Evolutionary conservation across 345 rosid species (phyloP).

Genomic region (Schrenkiella parvula): DNA sequence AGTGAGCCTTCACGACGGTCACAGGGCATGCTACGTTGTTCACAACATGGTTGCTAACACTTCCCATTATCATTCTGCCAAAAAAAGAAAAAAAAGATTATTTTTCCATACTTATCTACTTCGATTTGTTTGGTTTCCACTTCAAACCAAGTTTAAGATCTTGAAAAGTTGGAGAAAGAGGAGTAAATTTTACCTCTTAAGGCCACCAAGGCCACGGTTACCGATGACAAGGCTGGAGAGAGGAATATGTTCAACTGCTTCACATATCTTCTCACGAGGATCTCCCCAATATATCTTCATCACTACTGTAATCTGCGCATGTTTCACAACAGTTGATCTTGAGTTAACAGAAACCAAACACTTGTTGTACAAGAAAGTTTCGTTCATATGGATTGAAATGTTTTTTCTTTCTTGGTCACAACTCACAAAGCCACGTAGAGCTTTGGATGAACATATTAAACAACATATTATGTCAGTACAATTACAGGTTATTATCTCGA

Average conservation of each 20-base stretch:
- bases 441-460: not conserved
- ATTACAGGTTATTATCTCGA: too few species aligned
- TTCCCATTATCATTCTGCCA: slow-evolving; percentile 72
- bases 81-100: not conserved
- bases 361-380: not conserved
- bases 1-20: slow-evolving; percentile 59
- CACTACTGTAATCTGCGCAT: slow-evolving; percentile 40
- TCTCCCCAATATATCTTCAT: slow-evolving; percentile 89
- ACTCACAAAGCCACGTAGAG: not conserved
- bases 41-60: slow-evolving; percentile 80
- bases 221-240: slow-evolving; percentile 70
- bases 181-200: slow-evolving; percentile 50
- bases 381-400: not conserved
- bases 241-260: slow-evolving; percentile 70
- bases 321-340: slow-evolving; percentile 10
- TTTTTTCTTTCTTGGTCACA: not conserved
- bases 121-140: too few species aligned
- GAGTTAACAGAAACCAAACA: not conserved
- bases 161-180: not conserved
- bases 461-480: too few species aligned
- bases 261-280: slow-evolving; percentile 77
- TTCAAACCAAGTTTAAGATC: not conserved
- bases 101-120: not conserved
- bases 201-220: slow-evolving; percentile 75
- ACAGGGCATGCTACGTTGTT: slow-evolving; percentile 64